Evolutionary conservation across 768 basidiomycete species (phyloP), one percentile per base, ranked within the genome.

Genomic region (Pulveroboletus sp.): DNA sequence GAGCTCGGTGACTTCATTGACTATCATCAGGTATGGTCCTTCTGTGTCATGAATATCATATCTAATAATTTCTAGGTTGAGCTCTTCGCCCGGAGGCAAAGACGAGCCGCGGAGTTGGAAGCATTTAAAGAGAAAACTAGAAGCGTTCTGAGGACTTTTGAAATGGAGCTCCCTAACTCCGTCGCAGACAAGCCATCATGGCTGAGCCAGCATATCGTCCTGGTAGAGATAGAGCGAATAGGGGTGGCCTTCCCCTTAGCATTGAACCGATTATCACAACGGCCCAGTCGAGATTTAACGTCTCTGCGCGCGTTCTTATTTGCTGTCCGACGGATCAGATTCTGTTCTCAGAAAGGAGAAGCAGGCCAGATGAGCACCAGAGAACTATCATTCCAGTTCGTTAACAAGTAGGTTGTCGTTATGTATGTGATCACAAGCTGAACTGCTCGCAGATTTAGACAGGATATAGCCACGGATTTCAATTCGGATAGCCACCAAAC

Each of bases 181-280:
- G 45, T 44, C 21, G 21, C 43, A 13, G 49, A 55, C 26, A 63
- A 71, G 27, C 60, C 72, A 0, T 71, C 79, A 6, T 84, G 82
- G 82, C 60, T 89, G 15, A 75, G 77, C 53, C 66, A 73, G 39
- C 78, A 82, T 53, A 71, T 72, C 47, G 71, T 88, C 55, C 69
- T 74, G 21, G 70, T 89, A 18, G 71, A 71, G 13, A 72, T 87
- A 49, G 71, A 73, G 27, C 82, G 86, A 57, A 75, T 97, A 32
- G 93, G 93, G n/a, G 79, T 93, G 4, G 94, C 92, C 6, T 90
- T 98, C 58, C 95, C 95, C 1, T 73, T 97, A 26, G 78, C 78
- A 1, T 74, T 83, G 46, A 78, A 82, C 47, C 75, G 77, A 47
- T 58, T 81, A 31, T 75, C 77, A 27, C 51, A 57, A 21, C 64